These are phyloP conservation scores for Spirogloea muscicola DNA, from an alignment of 139 green algal species.

Conservation along the genomic window DNA sequence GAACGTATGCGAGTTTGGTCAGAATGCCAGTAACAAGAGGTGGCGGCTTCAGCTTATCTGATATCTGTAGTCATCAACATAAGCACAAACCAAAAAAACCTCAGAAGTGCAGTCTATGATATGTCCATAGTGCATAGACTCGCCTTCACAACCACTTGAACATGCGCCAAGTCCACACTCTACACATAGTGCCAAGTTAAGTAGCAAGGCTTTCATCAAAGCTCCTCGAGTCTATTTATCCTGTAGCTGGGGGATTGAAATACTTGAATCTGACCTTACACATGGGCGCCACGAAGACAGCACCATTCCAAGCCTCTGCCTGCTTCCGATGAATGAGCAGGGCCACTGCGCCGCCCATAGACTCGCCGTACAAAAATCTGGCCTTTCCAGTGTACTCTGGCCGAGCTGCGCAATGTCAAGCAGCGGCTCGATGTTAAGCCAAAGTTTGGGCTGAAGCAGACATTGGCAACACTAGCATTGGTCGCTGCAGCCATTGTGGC, in stretches of 20 bases:
- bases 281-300: constrained; percentile 16
- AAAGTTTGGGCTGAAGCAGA: neutral
- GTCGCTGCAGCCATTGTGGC: neutral
- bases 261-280: constrained; percentile 5
- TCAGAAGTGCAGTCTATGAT: too few relatives aligned
- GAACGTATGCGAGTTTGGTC: constrained; percentile 4
- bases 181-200: too few relatives aligned
- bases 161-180: too few relatives aligned
- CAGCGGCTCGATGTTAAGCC: neutral
- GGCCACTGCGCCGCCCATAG: constrained; percentile 20
- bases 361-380: constrained; percentile 35
- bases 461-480: neutral
- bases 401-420: constrained; percentile 15
- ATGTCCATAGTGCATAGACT: too few relatives aligned
- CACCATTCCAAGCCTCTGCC: neutral
- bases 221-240: too few relatives aligned
- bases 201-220: too few relatives aligned
- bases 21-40: constrained; percentile 9
- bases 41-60: constrained; percentile 30
- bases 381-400: constrained; percentile 8
- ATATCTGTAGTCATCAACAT: constrained; percentile 4
- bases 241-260: too few relatives aligned
- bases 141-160: too few relatives aligned
- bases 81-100: too few relatives aligned
- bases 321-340: constrained; percentile 4